These are phyloP conservation scores for Mycena floridula DNA, from an alignment of 768 basidiomycete species.

Conservation along the genomic window DNA sequence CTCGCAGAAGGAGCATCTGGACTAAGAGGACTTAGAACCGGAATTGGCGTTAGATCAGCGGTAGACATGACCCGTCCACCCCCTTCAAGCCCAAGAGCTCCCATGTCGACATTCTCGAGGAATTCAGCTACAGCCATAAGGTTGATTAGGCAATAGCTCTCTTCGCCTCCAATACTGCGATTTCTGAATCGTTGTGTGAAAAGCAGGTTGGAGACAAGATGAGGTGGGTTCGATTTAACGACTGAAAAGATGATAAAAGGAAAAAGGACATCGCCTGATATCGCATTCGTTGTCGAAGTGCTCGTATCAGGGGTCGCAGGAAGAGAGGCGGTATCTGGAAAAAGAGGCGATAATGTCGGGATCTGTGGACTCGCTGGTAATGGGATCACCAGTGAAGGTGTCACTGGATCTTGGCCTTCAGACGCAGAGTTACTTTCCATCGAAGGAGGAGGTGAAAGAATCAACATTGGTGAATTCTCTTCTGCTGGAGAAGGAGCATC, in stretches of 20 bases:
- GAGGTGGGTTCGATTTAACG: constrained; percentile 86
- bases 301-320: constrained; percentile 12
- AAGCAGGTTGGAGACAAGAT: constrained; percentile 67
- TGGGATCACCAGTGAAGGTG: too few species aligned
- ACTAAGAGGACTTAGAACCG: constrained; percentile 49
- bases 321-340: too few species aligned
- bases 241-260: constrained; percentile 93
- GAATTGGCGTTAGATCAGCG: constrained; percentile 77
- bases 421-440: not conserved
- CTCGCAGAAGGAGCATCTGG: constrained; percentile 32
- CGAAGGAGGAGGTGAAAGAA: not conserved
- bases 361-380: too few species aligned
- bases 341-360: too few species aligned
- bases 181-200: constrained; percentile 57
- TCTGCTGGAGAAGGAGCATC: not conserved
- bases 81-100: constrained; percentile 53
- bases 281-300: constrained; percentile 11
- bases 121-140: constrained; percentile 95
- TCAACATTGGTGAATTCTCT: not conserved
- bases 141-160: constrained; percentile 91
- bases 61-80: constrained; percentile 57
- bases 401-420: too few species aligned
- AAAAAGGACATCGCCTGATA: constrained; percentile 85
- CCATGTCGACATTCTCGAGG: constrained; percentile 89
- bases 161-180: constrained; percentile 66